Conservation (phyloP, 2,329 filamentous ascomycete genomes). For the Calonectria montana region DNA sequence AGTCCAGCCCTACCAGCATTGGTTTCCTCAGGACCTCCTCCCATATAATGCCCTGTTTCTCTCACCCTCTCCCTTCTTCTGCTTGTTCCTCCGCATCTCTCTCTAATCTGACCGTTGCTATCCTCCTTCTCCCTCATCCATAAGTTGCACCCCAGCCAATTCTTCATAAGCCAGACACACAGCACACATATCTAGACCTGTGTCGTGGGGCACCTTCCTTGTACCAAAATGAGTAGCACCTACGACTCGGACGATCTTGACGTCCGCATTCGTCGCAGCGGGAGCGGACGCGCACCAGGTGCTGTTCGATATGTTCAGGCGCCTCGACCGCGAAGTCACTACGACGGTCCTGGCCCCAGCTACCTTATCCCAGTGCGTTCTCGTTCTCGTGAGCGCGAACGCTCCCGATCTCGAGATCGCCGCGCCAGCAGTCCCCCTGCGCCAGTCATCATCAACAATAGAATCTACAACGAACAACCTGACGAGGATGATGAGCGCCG, state of each 20-base stretch:
- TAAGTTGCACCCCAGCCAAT: background rate
- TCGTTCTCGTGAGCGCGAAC: conserved; percentile 50
- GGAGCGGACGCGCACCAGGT: conserved; percentile 52
- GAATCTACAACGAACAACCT: conserved; percentile 61
- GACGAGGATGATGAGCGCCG: conserved; percentile 46
- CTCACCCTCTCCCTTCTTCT: background rate
- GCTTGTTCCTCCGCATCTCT: conserved; percentile 9
- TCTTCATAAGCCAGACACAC: background rate
- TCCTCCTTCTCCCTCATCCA: conserved; percentile 7
- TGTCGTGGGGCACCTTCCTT: background rate
- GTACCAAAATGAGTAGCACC: conserved; percentile 50
- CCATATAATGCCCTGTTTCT: conserved; percentile 9
- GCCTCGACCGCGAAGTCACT: conserved; percentile 51
- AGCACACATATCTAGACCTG: background rate
- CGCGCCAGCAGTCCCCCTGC: conserved; percentile 53
- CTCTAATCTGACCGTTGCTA: background rate
- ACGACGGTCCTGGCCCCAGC: conserved; percentile 55
- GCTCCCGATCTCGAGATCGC: conserved; percentile 62
- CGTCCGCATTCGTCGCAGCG: conserved; percentile 58
- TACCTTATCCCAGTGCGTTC: conserved; percentile 58
- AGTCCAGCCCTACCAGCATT: conserved; percentile 39
- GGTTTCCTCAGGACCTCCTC: conserved; percentile 11
- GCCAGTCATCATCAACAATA: conserved; percentile 69
- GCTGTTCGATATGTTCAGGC: conserved; percentile 60
- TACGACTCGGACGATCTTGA: conserved; percentile 68